phyloP scores from a whole-genome alignment of 192 early-diverging fungal genomes.

The Gonapodya sp. region DNA sequence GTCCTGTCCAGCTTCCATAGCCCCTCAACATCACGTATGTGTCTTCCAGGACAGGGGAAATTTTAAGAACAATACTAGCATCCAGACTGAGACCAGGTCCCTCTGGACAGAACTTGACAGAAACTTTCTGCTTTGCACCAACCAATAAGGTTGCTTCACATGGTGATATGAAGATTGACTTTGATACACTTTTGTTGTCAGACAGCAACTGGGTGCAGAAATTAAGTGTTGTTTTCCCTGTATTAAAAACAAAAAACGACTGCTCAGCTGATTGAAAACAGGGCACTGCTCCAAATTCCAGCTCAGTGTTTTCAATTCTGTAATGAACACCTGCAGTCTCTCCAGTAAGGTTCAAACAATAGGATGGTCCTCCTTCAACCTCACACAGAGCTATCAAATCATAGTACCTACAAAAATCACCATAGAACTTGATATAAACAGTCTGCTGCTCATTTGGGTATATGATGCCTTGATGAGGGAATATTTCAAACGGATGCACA shows the following conservation, averaged over 20 bases:
- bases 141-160: background rate
- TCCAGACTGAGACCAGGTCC: background rate
- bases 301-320: background rate
- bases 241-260: background rate
- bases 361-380: conserved; percentile 1
- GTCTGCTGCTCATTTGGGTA: background rate
- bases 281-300: background rate
- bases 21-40: background rate
- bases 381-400: background rate
- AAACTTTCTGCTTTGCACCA: background rate
- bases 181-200: background rate
- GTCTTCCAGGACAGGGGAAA: background rate
- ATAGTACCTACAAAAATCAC: background rate
- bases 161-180: background rate
- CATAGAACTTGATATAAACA: background rate
- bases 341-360: background rate
- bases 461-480: background rate
- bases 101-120: background rate
- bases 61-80: background rate
- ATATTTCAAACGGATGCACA: background rate
- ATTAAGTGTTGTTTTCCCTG: background rate
- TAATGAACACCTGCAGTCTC: background rate
- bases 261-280: background rate
- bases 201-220: background rate
- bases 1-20: background rate